These are phyloP conservation scores for Fragaria vesca DNA, from an alignment of 306 rosid genomes.

Conservation along the genomic window DNA sequence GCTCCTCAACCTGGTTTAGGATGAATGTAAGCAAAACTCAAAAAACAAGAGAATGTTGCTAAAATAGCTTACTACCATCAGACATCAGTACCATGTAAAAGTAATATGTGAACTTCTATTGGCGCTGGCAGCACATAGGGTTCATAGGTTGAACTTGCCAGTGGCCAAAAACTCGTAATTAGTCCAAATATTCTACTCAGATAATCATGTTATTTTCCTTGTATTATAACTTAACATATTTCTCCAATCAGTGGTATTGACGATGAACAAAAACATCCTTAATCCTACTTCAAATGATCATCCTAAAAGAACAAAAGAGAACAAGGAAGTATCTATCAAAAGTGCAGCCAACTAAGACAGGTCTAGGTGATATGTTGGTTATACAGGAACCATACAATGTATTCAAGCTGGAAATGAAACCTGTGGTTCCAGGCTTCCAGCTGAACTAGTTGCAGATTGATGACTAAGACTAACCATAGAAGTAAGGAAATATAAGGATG, in stretches of 20 bases:
- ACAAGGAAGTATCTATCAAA: not conserved
- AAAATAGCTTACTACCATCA: not conserved
- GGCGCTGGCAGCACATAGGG: not conserved
- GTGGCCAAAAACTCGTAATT: not conserved
- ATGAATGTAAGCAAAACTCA: not conserved
- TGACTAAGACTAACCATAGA: not conserved
- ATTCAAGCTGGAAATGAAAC: not conserved
- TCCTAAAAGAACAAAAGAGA: not conserved
- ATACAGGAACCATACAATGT: too few relatives aligned
- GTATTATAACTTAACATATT: not conserved
- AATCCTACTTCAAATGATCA: not conserved
- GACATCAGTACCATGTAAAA: not conserved
- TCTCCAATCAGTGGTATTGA: not conserved
- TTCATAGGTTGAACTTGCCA: not conserved
- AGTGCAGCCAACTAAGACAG: not conserved
- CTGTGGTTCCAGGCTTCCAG: conserved; percentile 9
- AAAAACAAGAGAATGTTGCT: not conserved
- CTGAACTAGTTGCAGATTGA: not conserved
- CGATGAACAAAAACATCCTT: not conserved
- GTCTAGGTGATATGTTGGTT: conserved; percentile 4
- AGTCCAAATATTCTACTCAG: not conserved
- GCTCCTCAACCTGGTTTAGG: conserved; percentile 15
- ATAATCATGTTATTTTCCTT: not conserved
- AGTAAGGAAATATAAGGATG: not conserved
- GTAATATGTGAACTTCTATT: not conserved